Evolutionary conservation across 345 rosid species (phyloP), one percentile per base, ranked within the genome.

Genomic region (Draba incana): DNA sequence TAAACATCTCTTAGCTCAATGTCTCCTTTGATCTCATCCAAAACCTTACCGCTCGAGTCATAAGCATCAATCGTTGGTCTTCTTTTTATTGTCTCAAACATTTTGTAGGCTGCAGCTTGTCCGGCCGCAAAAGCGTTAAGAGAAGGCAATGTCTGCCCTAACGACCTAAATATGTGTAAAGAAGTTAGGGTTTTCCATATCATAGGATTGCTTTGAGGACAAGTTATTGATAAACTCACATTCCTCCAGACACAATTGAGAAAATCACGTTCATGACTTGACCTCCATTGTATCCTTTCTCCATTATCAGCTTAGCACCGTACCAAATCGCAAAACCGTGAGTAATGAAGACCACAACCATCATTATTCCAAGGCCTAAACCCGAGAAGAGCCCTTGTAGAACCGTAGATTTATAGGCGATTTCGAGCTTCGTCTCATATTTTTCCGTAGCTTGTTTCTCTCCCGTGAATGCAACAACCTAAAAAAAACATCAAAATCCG

Each of bases 121-220:
- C 91, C 91, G 2, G 89, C 82, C 1, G 87, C 87, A 68, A 88
- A 88, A 20, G 91, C 83, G 61, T 66, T 66, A 53, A 66, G 71
- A 66, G 53, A 66, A 0, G 43, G 71, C 16, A 52, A 66, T 23
- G 62, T 28, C 31, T 66, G 62, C 2, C 71, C 71, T 16, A 66
- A 52, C 1, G 93, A 84, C 96, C 96, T 87, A 80, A 9, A 23
- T 20, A 38, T 64, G 41, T 33, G 31, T 12, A 16, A 27, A 48
- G 11, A 62, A 5, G 9, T 38, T 28, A 44, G 39, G 6, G n/a
- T 10, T 27, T 61, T 31, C 39, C 8, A 35, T 35, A 35, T 35
- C 39, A 15, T 8, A 11, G 10, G 27, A 55, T 33, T 58, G 15
- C 31, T 62, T 47, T 11, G 2, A 30, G 28, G 27, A 63, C 31